phyloP scores from a whole-genome alignment of 139 green algal species.

The Auxenochlorella pyrenoidosa region DNA sequence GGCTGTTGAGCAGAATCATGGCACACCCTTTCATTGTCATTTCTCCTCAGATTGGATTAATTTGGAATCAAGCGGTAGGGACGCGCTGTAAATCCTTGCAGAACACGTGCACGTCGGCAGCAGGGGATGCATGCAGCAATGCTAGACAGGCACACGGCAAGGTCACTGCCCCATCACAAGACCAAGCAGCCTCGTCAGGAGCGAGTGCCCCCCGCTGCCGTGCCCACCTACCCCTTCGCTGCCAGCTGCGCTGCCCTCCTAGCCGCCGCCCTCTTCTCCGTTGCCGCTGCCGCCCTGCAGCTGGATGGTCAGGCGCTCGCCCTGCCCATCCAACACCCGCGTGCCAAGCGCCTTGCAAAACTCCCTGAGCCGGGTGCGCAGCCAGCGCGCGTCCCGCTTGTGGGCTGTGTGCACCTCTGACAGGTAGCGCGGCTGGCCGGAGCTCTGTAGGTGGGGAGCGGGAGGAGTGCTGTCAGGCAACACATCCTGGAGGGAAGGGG shows the following conservation, averaged over 20 bases:
- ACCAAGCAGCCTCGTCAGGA: not conserved
- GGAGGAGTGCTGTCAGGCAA: too few species aligned
- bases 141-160: not conserved
- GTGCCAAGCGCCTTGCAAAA: not conserved
- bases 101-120: too few species aligned
- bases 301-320: not conserved
- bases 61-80: not conserved
- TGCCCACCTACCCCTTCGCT: not conserved
- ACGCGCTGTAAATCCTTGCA: not conserved
- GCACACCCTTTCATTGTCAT: not conserved
- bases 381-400: not conserved
- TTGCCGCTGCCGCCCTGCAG: not conserved
- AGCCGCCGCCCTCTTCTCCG: not conserved
- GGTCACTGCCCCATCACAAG: not conserved
- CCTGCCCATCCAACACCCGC: not conserved
- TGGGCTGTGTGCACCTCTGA: not conserved
- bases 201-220: not conserved
- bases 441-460: not conserved
- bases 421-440: conserved; percentile 8
- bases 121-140: not conserved
- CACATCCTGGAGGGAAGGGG: too few species aligned
- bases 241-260: not conserved
- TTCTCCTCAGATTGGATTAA: not conserved
- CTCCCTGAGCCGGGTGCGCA: not conserved
- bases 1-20: too few species aligned